Evolutionary conservation across 139 green algal genomes (phyloP).

Genomic region (Closterium sp.): DNA sequence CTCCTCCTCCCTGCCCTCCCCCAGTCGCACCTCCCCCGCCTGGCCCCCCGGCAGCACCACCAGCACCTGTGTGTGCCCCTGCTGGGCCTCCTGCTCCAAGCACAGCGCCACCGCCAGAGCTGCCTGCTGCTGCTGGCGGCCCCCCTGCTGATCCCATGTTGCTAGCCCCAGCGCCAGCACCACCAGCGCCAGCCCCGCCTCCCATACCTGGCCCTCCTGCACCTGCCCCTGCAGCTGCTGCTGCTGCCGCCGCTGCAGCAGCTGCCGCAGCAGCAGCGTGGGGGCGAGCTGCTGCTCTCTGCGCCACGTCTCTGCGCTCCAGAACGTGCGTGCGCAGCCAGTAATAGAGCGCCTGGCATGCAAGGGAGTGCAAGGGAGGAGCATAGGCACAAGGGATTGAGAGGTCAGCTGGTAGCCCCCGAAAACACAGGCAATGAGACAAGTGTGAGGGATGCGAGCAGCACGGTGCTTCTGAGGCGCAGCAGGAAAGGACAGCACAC

Average conservation of each 20-base stretch:
- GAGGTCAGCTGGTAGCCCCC: no score
- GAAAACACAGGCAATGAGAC: no score
- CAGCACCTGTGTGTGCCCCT: neutral
- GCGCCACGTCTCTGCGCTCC: slow-evolving; percentile 47
- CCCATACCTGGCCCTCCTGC: neutral
- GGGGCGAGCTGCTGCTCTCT: slow-evolving; percentile 7
- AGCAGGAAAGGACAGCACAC: no score
- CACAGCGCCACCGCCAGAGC: neutral
- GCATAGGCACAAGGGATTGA: no score
- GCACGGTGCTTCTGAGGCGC: no score
- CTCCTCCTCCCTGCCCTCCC: neutral
- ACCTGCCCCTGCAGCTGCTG: neutral
- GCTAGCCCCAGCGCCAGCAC: neutral
- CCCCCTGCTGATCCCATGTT: slow-evolving; percentile 5
- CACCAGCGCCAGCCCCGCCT: neutral
- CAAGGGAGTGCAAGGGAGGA: neutral
- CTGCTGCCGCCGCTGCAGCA: neutral
- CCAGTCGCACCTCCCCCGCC: neutral
- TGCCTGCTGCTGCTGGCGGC: slow-evolving; percentile 1
- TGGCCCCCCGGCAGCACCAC: neutral
- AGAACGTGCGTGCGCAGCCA: slow-evolving; percentile 80
- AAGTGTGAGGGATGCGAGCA: no score
- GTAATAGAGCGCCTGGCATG: slow-evolving; percentile 76
- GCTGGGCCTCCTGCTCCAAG: neutral
- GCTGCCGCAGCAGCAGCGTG: slow-evolving; percentile 10